Conservation (phyloP, 2,329 filamentous ascomycete genomes). For the Aspergillus flavus region DNA sequence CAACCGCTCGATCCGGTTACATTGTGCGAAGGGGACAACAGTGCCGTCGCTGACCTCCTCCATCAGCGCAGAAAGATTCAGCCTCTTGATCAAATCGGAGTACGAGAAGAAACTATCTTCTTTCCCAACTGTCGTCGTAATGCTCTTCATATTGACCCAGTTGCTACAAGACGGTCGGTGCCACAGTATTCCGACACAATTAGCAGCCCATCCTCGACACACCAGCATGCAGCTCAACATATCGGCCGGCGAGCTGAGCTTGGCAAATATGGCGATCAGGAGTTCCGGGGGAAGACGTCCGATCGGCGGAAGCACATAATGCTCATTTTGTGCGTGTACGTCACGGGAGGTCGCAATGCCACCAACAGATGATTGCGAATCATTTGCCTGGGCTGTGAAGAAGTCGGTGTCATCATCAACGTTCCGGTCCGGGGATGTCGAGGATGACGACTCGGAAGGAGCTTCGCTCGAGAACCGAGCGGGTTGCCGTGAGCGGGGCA, state of each 20-base stretch:
- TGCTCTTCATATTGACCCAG: slow-evolving; percentile 77
- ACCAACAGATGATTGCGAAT: slow-evolving; percentile 89
- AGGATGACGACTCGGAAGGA: slow-evolving; percentile 47
- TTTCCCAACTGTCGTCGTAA: slow-evolving; percentile 75
- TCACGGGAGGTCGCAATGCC: slow-evolving; percentile 76
- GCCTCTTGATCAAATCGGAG: slow-evolving; percentile 82
- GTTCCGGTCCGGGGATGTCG: slow-evolving; percentile 55
- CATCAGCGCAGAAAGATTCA: slow-evolving; percentile 83
- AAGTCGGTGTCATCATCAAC: slow-evolving; percentile 92
- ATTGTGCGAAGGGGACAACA: slow-evolving; percentile 75
- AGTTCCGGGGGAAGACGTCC: slow-evolving; percentile 89
- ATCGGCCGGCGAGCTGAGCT: slow-evolving; percentile 74
- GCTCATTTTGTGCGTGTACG: slow-evolving; percentile 64
- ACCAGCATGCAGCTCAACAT: slow-evolving; percentile 88
- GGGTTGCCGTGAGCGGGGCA: slow-evolving; percentile 41
- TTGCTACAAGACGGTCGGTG: slow-evolving; percentile 88
- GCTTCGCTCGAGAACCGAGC: slow-evolving; percentile 43
- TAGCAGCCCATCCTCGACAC: slow-evolving; percentile 90
- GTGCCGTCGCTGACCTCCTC: slow-evolving; percentile 85
- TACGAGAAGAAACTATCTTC: slow-evolving; percentile 84
- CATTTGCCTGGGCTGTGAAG: slow-evolving; percentile 78
- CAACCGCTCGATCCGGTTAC: slow-evolving; percentile 88
- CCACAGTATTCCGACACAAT: slow-evolving; percentile 92
- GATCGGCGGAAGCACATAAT: slow-evolving; percentile 60
- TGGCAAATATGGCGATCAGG: slow-evolving; percentile 87